Conservation (phyloP, 192 early-diverging fungal genomes). For the Gamsiella multidivaricata region DNA sequence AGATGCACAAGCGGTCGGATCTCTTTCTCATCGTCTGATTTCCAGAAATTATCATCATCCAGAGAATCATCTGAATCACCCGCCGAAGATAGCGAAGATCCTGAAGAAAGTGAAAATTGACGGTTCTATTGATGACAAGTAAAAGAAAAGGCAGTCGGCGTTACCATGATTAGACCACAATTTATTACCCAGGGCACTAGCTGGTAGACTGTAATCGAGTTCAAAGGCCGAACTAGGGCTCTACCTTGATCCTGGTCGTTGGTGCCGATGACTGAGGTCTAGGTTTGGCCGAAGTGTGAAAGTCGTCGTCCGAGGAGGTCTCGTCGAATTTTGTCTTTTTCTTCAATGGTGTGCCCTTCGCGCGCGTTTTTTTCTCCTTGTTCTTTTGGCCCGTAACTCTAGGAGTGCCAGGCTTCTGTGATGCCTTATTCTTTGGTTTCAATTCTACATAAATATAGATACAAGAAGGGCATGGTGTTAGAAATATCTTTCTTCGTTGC, state of each 20-base stretch:
- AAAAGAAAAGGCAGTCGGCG: neutral
- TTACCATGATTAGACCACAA: constrained; percentile 4
- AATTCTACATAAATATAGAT: too few relatives aligned
- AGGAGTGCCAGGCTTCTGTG: constrained; percentile 21
- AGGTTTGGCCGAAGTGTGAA: constrained; percentile 45
- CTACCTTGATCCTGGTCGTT: constrained; percentile 55
- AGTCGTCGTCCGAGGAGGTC: constrained; percentile 50
- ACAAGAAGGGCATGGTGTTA: too few relatives aligned
- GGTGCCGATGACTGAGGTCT: constrained; percentile 28
- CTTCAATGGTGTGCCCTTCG: constrained; percentile 34
- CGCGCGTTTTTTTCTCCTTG: constrained; percentile 37
- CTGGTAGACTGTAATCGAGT: neutral
- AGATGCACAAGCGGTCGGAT: constrained; percentile 30
- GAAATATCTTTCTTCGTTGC: too few relatives aligned
- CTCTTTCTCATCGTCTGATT: constrained; percentile 47
- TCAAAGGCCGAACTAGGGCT: constrained; percentile 22
- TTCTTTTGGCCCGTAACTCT: constrained; percentile 12
- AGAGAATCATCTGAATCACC: constrained; percentile 47
- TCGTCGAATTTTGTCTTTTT: constrained; percentile 52
- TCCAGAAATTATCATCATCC: constrained; percentile 44
- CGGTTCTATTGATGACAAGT: constrained; percentile 29
- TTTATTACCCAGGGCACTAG: constrained; percentile 23
- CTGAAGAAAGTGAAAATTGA: constrained; percentile 51
- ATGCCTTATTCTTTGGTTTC: constrained; percentile 44
- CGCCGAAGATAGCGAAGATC: constrained; percentile 48